A percentile compares a stretch with the other conserved stretches of the same genome.
Evolutionary conservation across 805 yeast genomes (phyloP).

Genomic region (Candida ulmi): DNA sequence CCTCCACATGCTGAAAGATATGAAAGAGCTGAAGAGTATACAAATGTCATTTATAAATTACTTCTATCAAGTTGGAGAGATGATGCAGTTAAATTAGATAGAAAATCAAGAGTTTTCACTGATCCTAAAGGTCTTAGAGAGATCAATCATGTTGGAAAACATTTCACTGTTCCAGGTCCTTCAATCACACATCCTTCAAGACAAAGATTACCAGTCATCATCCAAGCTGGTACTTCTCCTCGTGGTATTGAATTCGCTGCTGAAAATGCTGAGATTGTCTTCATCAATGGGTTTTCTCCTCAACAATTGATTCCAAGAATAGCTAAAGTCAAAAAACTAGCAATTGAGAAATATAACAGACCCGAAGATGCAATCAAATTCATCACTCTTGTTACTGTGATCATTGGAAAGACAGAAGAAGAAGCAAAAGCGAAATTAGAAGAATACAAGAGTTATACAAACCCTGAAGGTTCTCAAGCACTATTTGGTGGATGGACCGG

Average conservation of each 20-base stretch:
- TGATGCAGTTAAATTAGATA: conserved; percentile 22
- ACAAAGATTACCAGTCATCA: conserved; percentile 36
- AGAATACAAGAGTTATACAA: conserved; percentile 26
- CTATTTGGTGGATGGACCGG: conserved; percentile 39
- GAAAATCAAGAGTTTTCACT: conserved; percentile 19
- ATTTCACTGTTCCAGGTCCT: conserved; percentile 27
- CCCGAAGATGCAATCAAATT: conserved; percentile 30
- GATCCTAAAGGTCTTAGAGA: conserved; percentile 31
- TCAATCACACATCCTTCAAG: conserved; percentile 35
- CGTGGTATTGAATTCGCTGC: conserved; percentile 37
- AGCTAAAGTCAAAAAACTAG: conserved; percentile 23
- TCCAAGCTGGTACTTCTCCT: conserved; percentile 36
- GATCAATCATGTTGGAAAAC: conserved; percentile 33
- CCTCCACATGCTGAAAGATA: conserved; percentile 36
- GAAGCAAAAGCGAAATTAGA: conserved; percentile 27
- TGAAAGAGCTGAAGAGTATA: conserved; percentile 30
- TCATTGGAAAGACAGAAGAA: conserved; percentile 32
- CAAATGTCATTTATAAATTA: conserved; percentile 30
- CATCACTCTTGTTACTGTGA: conserved; percentile 27
- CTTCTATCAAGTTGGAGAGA: conserved; percentile 34
- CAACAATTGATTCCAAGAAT: conserved; percentile 18
- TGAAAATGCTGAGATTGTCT: conserved; percentile 34
- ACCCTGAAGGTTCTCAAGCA: conserved; percentile 33
- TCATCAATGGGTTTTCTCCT: conserved; percentile 27
- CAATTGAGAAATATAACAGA: conserved; percentile 27